Evolutionary conservation across 768 basidiomycete genomes (phyloP), one percentile per base, ranked within the genome.

Genomic region (Terana coerulea): DNA sequence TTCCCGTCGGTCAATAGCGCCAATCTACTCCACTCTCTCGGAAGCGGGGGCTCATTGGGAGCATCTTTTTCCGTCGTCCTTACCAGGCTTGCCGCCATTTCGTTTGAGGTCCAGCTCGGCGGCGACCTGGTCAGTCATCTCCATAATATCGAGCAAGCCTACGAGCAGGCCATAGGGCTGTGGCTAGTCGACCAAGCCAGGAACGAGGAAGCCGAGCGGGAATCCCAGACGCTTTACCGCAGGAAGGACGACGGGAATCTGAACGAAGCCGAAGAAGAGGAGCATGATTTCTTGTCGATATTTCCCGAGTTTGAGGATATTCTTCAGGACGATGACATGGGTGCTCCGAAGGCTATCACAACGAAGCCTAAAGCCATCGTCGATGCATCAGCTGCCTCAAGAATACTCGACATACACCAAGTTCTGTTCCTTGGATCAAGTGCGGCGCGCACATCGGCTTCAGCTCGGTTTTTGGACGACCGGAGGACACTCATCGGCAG

Each of bases 261-360:
- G 9, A 78, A 76, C 11, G 94, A 95, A 53, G 80, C 79, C 4
- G 88, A 92, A 60, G 63, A 79, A 31, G 92, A 97, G 63, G 89
- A 88, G 65, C 75, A 76, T 55, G 97, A 98, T 58, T 91, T 98
- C 61, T 69, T 84, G 39, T 70, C 79, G 5, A 65, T 98, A 25
- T 99, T 99, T 68, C 97, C 97, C 11, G 81, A 82, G 10, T 95
- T 84, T 58, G 88, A 86, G 28, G 79, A 86, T 49, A 73, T 67
- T 22, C 64, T 84, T 14, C 72, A 76, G 29, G 57, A 67, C n/a
- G 45, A 46, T 21, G 60, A 61, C 19, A 40, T 54, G 11, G 17
- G 35, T 3, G n/a, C 41, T 1, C 43, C 29, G 12, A 3, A 41
- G 7, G 10, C 24, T 8, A 25, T 7, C 6, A 44, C 12, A 6